A percentile compares a stretch with the other conserved stretches of the same genome.
Evolutionary conservation across 345 rosid genomes (phyloP).

Genomic region (Citrus inodora): DNA sequence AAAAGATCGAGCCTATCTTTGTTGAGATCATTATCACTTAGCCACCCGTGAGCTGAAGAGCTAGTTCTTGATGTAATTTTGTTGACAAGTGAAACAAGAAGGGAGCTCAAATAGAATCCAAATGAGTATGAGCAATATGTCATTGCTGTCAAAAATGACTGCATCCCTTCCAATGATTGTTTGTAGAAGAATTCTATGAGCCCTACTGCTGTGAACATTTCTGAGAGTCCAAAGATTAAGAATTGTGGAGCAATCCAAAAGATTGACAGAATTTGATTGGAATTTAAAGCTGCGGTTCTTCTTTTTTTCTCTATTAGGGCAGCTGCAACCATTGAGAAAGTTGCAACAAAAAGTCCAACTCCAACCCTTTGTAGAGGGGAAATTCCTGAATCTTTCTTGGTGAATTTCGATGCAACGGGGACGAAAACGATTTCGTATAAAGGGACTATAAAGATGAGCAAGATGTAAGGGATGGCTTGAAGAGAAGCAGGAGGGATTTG

Average conservation of each 20-base stretch:
- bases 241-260: conserved; percentile 75
- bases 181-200: conserved; percentile 70
- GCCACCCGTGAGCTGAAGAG: conserved; percentile 49
- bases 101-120: conserved; percentile 63
- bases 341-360: conserved; percentile 45
- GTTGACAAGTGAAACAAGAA: conserved; percentile 59
- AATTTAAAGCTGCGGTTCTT: conserved; percentile 20
- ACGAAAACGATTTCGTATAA: conserved; percentile 42
- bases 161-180: conserved; percentile 61
- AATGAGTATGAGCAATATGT: conserved; percentile 66
- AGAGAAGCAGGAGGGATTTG: conserved; percentile 59
- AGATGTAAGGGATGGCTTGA: conserved; percentile 52
- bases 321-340: conserved; percentile 66
- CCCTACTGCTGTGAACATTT: conserved; percentile 74
- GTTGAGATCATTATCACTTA: conserved; percentile 51
- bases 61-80: conserved; percentile 33
- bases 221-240: conserved; percentile 56
- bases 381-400: conserved; percentile 42
- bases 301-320: conserved; percentile 54
- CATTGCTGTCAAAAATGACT: conserved; percentile 58
- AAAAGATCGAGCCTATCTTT: conserved; percentile 56
- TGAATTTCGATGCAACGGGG: conserved; percentile 42
- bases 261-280: conserved; percentile 33
- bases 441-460: conserved; percentile 52
- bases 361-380: conserved; percentile 59